phyloP scores from a whole-genome alignment of 2,329 filamentous ascomycete genomes.

The Ascochyta koolunga region DNA sequence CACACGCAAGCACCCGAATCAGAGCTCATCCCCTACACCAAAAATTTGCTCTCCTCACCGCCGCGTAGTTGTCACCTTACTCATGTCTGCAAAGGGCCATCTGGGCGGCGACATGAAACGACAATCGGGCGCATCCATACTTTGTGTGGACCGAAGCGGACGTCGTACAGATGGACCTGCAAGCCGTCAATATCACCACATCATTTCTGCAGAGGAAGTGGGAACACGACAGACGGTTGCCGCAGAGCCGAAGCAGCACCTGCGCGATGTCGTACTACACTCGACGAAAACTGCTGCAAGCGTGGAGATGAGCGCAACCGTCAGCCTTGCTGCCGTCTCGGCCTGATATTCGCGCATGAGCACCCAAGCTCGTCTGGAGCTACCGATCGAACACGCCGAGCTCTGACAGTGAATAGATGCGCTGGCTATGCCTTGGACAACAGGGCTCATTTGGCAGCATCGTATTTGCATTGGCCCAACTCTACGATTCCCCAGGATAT shows the following conservation, averaged over 20 bases:
- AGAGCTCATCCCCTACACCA: neutral
- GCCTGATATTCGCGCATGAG: neutral
- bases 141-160: neutral
- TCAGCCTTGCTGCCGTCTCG: neutral
- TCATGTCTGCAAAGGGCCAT: neutral
- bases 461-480: neutral
- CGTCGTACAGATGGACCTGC: conserved; percentile 2
- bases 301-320: neutral
- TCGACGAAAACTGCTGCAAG: neutral
- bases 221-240: neutral
- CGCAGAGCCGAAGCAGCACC: neutral
- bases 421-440: neutral
- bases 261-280: conserved; percentile 1
- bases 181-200: conserved; percentile 4
- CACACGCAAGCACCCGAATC: neutral
- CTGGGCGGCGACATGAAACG: conserved; percentile 6
- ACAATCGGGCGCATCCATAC: neutral
- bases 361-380: neutral
- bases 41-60: neutral
- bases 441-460: neutral
- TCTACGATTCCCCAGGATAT: neutral
- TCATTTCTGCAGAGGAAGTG: neutral
- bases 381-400: neutral
- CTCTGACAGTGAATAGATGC: neutral
- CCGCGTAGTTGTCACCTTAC: neutral